These are phyloP conservation scores for Vaccinium macrocarpon DNA, from an alignment of 148 eudicot species.

Conservation along the genomic window DNA sequence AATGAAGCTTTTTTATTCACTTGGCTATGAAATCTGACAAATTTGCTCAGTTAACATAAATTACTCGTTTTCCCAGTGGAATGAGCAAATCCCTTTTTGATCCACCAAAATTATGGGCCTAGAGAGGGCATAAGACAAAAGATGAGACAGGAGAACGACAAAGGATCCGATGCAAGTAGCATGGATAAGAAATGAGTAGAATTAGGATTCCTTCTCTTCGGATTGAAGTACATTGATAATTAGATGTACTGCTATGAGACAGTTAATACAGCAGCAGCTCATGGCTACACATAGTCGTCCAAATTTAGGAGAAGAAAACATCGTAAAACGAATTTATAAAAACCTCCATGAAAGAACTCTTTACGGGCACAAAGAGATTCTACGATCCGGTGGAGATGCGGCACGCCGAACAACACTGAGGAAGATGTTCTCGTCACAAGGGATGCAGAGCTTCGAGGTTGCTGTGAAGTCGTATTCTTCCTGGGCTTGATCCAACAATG, in stretches of 20 bases:
- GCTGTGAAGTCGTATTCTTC: conserved; percentile 63
- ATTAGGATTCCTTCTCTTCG: background rate
- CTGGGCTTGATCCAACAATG: conserved; percentile 75
- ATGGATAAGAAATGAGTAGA: conserved; percentile 9
- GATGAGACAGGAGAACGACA: background rate
- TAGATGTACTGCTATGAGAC: conserved; percentile 15
- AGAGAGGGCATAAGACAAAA: background rate
- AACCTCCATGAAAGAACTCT: conserved; percentile 5
- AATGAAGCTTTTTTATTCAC: background rate
- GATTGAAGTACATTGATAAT: conserved; percentile 4
- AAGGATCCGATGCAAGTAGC: background rate
- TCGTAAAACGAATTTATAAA: background rate
- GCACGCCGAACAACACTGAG: conserved; percentile 65
- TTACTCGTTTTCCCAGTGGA: background rate
- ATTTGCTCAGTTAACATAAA: background rate
- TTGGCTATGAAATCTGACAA: background rate
- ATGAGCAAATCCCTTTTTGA: background rate
- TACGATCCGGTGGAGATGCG: conserved; percentile 29
- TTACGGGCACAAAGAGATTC: conserved; percentile 36
- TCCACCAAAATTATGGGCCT: background rate
- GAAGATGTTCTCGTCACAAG: conserved; percentile 72
- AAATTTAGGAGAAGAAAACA: conserved; percentile 4
- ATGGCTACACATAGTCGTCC: conserved; percentile 2
- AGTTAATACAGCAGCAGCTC: background rate
- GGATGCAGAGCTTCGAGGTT: conserved; percentile 66